Evolutionary conservation across 164 flowering plant genomes (phyloP).

Genomic region (Umbellularia californica): DNA sequence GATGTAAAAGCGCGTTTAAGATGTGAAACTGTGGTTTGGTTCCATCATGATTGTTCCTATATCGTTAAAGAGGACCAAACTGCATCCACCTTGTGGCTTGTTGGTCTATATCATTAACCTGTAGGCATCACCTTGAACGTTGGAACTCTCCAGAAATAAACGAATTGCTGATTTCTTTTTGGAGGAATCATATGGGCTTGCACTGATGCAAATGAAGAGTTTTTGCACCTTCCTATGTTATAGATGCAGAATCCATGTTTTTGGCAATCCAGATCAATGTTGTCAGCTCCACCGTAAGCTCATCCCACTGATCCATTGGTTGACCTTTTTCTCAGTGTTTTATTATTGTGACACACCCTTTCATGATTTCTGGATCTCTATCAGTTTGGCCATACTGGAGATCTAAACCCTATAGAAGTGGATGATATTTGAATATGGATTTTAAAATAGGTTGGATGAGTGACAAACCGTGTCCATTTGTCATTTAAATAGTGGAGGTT

Average conservation of each 20-base stretch:
- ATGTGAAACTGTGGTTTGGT: not conserved
- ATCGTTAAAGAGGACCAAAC: not conserved
- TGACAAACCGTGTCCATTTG: not conserved
- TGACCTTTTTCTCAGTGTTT: not conserved
- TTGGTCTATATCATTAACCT: not conserved
- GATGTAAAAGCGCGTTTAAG: not conserved
- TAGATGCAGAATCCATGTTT: not conserved
- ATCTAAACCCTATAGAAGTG: not conserved
- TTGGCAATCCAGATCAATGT: not conserved
- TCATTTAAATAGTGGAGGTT: not conserved
- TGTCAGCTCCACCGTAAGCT: not conserved
- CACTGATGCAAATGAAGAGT: not conserved
- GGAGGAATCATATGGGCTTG: not conserved
- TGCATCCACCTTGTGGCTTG: not conserved
- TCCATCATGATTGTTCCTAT: not conserved
- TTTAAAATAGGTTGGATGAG: not conserved
- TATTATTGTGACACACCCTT: not conserved
- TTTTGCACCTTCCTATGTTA: too few species aligned
- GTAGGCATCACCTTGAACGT: not conserved
- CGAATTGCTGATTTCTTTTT: not conserved
- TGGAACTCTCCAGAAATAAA: not conserved
- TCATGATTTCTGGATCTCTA: not conserved
- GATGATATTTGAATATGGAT: not conserved
- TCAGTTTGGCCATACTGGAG: not conserved
- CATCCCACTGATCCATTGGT: not conserved